Evolutionary conservation across 306 rosid species (phyloP).

Genomic region (Sicyos edulis): DNA sequence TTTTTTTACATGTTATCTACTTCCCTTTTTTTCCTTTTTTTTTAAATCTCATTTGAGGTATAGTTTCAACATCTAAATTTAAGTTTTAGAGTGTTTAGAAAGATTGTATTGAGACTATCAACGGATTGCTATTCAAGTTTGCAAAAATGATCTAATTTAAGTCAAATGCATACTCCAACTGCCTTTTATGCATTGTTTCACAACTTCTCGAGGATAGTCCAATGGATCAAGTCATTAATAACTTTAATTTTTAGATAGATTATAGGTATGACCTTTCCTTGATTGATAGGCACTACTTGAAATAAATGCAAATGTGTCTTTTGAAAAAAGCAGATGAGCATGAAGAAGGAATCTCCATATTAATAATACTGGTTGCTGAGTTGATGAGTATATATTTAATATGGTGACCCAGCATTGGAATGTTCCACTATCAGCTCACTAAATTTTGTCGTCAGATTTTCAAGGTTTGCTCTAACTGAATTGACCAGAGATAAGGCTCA

Average conservation of each 20-base stretch:
- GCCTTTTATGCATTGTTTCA: background rate
- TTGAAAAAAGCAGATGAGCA: background rate
- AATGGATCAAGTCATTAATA: background rate
- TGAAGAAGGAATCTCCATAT: constrained; percentile 12
- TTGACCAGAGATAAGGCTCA: constrained; percentile 12
- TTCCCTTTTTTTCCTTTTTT: no score
- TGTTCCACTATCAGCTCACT: constrained; percentile 24
- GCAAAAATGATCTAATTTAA: no score
- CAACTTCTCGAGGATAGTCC: background rate
- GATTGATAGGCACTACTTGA: background rate
- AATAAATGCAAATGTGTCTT: constrained; percentile 2
- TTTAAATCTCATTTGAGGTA: no score
- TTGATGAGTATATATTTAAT: constrained; percentile 12
- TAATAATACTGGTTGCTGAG: constrained; percentile 17
- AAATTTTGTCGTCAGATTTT: constrained; percentile 23
- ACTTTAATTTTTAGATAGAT: background rate
- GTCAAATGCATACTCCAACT: background rate
- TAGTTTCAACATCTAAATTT: no score
- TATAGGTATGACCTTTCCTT: background rate
- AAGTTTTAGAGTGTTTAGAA: no score
- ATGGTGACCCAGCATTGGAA: constrained; percentile 17
- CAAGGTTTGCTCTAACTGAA: constrained; percentile 14
- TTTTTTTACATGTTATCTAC: no score
- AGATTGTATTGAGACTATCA: no score
- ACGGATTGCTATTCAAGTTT: no score